Base-by-base conservation (phyloP, 768 basidiomycete species). In the Boletus rubescentipes region DNA sequence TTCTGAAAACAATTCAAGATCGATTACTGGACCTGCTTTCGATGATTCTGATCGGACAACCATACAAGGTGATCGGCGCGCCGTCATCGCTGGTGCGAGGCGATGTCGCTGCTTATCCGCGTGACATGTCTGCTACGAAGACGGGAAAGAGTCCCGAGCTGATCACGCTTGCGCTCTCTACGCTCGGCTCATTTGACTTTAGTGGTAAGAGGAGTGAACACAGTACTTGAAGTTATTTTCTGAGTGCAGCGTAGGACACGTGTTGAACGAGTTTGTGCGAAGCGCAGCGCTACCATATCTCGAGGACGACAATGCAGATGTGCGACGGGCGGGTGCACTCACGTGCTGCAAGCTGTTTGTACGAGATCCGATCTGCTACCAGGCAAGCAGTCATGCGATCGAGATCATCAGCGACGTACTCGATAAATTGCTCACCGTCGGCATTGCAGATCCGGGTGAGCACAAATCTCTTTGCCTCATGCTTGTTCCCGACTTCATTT, bases 321-420 rank as follows among this genome's bases (percentile, higher is more conserved):
- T 98, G 3, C 81, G 97, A 15, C 82, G 87, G 30, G 91, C 93
- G 7, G 93, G 96, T 11, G 97, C 96, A 4, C 67, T 91, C 42
- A 94, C 95, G 1, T 98, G 94, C 67, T 97, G 94, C 63, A 83
- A 82, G 42, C 80, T 98, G 14, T 96, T 98, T 66, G 86, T 94
- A 54, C 85, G 87, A 52, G 97, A 99, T 72, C 94, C 95, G 0
- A 97, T 98, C 46, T 94, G 92, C 68, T 92, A 91, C 61, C 95
- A 98, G 72, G 88, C 93, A 10, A 96, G 93, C 75, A 93, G 87
- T 61, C 91, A 98, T 71, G 90, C 95, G 9, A 96, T 97, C 50
- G 93, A 98, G 65, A 87, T 98, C 54, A 95, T 99, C 65, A 93
- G 92, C 69, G 96, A 98, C 59, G 95, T 98, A n/a, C 79, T 98